phyloP scores from a whole-genome alignment of 768 basidiomycete genomes.

The Coprinellus micaceus region DNA sequence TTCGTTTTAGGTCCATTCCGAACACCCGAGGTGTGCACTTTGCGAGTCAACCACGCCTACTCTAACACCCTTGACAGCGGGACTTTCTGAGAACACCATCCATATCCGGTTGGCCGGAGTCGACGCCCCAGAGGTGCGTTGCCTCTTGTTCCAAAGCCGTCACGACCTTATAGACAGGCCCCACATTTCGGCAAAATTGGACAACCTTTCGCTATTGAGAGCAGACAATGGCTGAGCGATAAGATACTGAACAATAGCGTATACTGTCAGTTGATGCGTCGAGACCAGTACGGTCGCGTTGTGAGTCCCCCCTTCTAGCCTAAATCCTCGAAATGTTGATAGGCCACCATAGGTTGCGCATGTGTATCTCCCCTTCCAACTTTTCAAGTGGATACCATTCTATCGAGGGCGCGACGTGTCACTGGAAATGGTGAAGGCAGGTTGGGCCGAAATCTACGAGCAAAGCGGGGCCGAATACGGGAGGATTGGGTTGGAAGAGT shows the following conservation, averaged over 20 bases:
- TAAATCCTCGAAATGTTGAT: neutral
- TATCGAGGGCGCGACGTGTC: neutral
- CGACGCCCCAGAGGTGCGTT: constrained; percentile 84
- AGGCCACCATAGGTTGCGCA: neutral
- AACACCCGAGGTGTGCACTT: constrained; percentile 40
- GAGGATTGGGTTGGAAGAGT: neutral
- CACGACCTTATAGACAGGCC: constrained; percentile 37
- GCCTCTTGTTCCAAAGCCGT: neutral
- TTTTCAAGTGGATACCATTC: neutral
- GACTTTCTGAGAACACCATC: constrained; percentile 75
- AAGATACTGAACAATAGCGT: constrained; percentile 56
- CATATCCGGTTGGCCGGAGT: constrained; percentile 87
- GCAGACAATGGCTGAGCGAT: constrained; percentile 64
- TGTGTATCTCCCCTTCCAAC: neutral
- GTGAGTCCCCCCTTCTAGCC: constrained; percentile 39
- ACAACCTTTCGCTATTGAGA: constrained; percentile 74
- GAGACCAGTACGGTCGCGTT: constrained; percentile 82
- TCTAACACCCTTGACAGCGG: neutral
- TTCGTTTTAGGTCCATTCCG: constrained; percentile 68
- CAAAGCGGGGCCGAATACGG: constrained; percentile 1
- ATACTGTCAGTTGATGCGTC: constrained; percentile 66
- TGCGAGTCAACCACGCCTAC: neutral
- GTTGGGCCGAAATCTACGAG: neutral
- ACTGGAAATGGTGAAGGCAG: neutral
- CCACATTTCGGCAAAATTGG: constrained; percentile 80